Conservation (phyloP, 2,329 filamentous ascomycete species). For the Cercospora sesami region DNA sequence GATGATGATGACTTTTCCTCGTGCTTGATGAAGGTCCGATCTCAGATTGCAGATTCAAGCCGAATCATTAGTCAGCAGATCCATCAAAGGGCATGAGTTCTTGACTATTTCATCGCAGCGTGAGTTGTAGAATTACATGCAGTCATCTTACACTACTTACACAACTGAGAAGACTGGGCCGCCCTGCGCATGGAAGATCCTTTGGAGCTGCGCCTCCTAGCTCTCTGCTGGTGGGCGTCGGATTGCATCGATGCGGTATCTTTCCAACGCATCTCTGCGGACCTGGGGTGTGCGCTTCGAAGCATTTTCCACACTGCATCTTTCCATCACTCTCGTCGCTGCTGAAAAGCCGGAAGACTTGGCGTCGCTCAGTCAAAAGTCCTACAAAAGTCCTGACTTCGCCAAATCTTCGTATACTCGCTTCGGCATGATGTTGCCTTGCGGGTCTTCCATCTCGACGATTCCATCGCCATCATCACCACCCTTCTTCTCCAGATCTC, state of each 20-base stretch:
- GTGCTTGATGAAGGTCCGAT: neutral
- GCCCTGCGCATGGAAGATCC: neutral
- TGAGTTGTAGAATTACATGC: neutral
- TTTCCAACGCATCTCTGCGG: neutral
- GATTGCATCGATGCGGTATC: neutral
- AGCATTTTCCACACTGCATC: neutral
- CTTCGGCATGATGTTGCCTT: slow-evolving; percentile 98
- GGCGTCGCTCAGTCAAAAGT: neutral
- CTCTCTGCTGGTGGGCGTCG: neutral
- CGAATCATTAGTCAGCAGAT: neutral
- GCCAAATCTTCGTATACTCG: slow-evolving; percentile 96
- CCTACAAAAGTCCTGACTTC: slow-evolving; percentile 80
- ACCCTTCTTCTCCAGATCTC: slow-evolving; percentile 65
- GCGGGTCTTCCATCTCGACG: slow-evolving; percentile 96
- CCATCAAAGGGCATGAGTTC: neutral
- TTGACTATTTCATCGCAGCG: neutral
- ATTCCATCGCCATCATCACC: slow-evolving; percentile 62
- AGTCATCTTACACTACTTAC: slow-evolving; percentile 9
- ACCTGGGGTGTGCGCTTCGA: neutral
- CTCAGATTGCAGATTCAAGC: neutral
- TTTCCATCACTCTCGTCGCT: neutral
- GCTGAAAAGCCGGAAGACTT: neutral
- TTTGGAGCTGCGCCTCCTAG: neutral
- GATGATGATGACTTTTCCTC: neutral
- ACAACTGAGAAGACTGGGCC: neutral